Evolutionary conservation across 768 basidiomycete species (phyloP).

Genomic region (Pulveroboletus sp.): DNA sequence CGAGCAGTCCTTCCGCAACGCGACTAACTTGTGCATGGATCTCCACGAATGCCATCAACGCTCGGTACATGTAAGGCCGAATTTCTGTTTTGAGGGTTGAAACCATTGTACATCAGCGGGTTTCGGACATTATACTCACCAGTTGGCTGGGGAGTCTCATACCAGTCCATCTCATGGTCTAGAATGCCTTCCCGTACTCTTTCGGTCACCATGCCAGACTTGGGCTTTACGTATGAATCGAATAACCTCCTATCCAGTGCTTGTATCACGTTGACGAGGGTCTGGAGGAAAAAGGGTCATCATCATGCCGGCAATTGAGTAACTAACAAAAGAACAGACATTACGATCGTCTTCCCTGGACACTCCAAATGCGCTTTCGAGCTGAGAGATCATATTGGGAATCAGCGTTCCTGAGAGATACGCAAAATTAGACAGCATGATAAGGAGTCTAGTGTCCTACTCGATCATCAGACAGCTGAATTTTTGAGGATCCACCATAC

Average conservation of each 20-base stretch:
- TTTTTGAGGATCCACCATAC: slow-evolving; percentile 16
- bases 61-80: slow-evolving; percentile 89
- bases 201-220: slow-evolving; percentile 58
- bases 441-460: slow-evolving; percentile 82
- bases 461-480: background rate
- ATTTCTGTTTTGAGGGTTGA: slow-evolving; percentile 56
- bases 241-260: slow-evolving; percentile 89
- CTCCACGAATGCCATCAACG: slow-evolving; percentile 81
- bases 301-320: background rate
- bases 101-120: background rate
- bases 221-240: slow-evolving; percentile 80
- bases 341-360: slow-evolving; percentile 68
- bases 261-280: slow-evolving; percentile 69
- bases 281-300: slow-evolving; percentile 35
- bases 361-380: slow-evolving; percentile 71
- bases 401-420: slow-evolving; percentile 67
- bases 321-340: slow-evolving; percentile 36
- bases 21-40: slow-evolving; percentile 88
- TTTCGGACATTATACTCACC: slow-evolving; percentile 44
- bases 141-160: slow-evolving; percentile 85
- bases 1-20: slow-evolving; percentile 72
- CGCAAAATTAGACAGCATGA: slow-evolving; percentile 86
- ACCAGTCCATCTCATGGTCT: slow-evolving; percentile 85
- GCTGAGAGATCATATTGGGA: slow-evolving; percentile 73
- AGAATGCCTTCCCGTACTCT: slow-evolving; percentile 80